These are phyloP conservation scores for Pyrus hybrid DNA, from an alignment of 331 rosid genomes.

Conservation along the genomic window DNA sequence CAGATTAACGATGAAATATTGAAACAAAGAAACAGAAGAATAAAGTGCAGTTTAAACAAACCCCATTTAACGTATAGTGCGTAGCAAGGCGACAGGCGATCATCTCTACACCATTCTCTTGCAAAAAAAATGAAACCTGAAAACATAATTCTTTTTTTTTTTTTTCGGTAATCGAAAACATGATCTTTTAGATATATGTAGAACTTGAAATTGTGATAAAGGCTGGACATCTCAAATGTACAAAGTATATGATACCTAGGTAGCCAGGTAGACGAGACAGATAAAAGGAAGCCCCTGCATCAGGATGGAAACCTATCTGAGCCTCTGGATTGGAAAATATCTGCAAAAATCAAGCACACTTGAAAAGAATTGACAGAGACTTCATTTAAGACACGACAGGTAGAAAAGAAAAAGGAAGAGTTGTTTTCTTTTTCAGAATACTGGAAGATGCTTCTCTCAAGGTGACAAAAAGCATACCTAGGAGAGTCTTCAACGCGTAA, in stretches of 20 bases:
- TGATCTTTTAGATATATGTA: neutral
- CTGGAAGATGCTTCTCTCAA: neutral
- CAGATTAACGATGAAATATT: neutral
- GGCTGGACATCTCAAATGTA: neutral
- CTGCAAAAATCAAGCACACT: constrained; percentile 28
- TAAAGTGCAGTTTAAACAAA: constrained; percentile 31
- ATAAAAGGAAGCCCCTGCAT: constrained; percentile 91
- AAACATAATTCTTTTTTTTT: neutral
- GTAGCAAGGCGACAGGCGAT: constrained; percentile 91
- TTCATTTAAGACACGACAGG: neutral
- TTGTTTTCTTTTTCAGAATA: neutral
- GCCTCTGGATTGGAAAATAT: constrained; percentile 77
- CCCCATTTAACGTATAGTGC: constrained; percentile 64
- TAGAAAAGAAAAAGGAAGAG: neutral
- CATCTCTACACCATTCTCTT: constrained; percentile 97
- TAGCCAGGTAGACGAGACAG: constrained; percentile 96
- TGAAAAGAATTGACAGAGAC: neutral
- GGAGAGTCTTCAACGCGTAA: neutral
- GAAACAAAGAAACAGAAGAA: neutral
- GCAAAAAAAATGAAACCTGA: constrained; percentile 31
- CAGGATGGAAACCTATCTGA: constrained; percentile 97
- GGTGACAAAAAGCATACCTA: neutral
- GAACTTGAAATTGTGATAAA: neutral
- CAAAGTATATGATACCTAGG: constrained; percentile 45
- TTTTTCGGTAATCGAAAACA: too few relatives aligned